phyloP scores from a whole-genome alignment of 805 yeast species.

The Schizosaccharomyces pombe region DNA sequence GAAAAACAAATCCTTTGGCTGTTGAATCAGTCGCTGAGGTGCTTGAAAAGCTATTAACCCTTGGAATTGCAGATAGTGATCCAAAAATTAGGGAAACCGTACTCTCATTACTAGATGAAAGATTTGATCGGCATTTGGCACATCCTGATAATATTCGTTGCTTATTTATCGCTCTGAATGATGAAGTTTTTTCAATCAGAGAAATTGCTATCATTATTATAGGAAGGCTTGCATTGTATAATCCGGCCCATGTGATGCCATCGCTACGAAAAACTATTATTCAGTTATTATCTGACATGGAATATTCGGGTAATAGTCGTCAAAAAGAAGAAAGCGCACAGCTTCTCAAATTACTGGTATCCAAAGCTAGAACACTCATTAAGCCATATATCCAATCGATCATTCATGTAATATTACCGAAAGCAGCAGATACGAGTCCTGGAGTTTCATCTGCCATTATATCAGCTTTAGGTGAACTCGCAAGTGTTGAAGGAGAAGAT shows the following conservation, averaged over 20 bases:
- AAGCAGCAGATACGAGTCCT: constrained; percentile 45
- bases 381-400: constrained; percentile 80
- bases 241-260: constrained; percentile 91
- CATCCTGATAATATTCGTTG: constrained; percentile 78
- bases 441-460: constrained; percentile 74
- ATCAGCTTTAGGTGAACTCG: constrained; percentile 66
- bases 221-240: constrained; percentile 62
- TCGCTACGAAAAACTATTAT: constrained; percentile 67
- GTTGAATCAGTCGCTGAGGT: constrained; percentile 66
- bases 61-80: constrained; percentile 65
- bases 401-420: constrained; percentile 56
- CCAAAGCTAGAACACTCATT: constrained; percentile 55
- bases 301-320: constrained; percentile 51
- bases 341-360: constrained; percentile 45
- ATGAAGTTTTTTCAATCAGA: constrained; percentile 66
- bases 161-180: constrained; percentile 71
- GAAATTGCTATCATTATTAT: constrained; percentile 57
- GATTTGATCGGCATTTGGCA: constrained; percentile 75
- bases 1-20: constrained; percentile 59
- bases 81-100: constrained; percentile 70
- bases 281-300: constrained; percentile 64
- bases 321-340: constrained; percentile 74
- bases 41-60: constrained; percentile 49
- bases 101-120: constrained; percentile 41
- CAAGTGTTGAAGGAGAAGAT: constrained; percentile 73